Conservation (phyloP, 129 eudicot species). For the Artemisia annua region DNA sequence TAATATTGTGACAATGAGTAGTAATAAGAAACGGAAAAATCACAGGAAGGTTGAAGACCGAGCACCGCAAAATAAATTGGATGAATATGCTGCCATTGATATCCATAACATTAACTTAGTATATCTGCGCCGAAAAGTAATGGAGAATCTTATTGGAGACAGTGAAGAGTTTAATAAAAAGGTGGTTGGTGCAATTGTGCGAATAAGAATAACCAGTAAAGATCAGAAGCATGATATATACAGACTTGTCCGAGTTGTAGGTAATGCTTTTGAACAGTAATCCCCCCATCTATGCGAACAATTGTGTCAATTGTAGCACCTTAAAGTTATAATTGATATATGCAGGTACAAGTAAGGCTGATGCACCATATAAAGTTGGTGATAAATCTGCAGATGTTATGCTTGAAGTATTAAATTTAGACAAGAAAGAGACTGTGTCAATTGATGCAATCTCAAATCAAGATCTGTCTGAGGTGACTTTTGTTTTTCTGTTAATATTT, state of each 20-base stretch:
- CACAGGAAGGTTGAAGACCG: slow-evolving; percentile 61
- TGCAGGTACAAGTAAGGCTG: slow-evolving; percentile 72
- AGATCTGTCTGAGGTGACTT: slow-evolving; percentile 80
- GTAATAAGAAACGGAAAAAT: slow-evolving; percentile 56
- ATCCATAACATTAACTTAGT: slow-evolving; percentile 83
- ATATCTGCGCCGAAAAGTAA: slow-evolving; percentile 67
- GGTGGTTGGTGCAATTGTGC: slow-evolving; percentile 83
- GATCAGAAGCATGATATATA: slow-evolving; percentile 83
- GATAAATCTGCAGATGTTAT: slow-evolving; percentile 54
- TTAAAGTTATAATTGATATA: slow-evolving; percentile 12
- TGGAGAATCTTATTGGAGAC: slow-evolving; percentile 68
- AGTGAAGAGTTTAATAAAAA: slow-evolving; percentile 61
- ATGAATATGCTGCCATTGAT: slow-evolving; percentile 95
- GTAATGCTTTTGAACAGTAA: slow-evolving; percentile 76
- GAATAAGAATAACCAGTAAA: slow-evolving; percentile 71
- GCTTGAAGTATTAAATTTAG: slow-evolving; percentile 80
- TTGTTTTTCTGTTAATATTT: slow-evolving; percentile 11
- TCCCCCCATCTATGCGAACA: slow-evolving; percentile 40
- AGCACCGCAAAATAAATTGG: slow-evolving; percentile 52
- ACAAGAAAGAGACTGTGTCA: slow-evolving; percentile 78
- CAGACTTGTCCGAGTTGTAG: slow-evolving; percentile 91
- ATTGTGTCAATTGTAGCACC: background rate
- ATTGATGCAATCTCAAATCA: slow-evolving; percentile 80
- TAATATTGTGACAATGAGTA: slow-evolving; percentile 30
- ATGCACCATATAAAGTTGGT: slow-evolving; percentile 64